phyloP scores from a whole-genome alignment of 2,329 filamentous ascomycete species.

The Alternaria arborescens region DNA sequence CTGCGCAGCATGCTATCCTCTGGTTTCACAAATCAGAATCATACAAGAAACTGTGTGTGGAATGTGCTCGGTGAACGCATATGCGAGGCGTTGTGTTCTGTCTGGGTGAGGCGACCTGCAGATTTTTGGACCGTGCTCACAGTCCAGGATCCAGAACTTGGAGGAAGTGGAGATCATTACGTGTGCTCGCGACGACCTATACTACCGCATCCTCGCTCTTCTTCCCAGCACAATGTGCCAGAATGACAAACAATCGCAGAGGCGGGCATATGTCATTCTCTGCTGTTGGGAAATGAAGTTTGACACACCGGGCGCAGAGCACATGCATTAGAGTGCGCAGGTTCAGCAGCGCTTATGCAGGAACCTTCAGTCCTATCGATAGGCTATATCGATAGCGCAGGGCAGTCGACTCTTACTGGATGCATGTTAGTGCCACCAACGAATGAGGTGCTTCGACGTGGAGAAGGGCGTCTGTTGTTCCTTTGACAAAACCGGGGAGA shows the following conservation, averaged over 20 bases:
- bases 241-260: background rate
- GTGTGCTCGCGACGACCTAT: slow-evolving; percentile 5
- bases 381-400: slow-evolving; percentile 18
- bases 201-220: background rate
- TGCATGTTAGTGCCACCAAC: background rate
- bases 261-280: background rate
- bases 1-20: background rate
- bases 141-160: background rate
- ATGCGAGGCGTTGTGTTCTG: background rate
- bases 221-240: background rate
- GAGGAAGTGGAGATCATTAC: slow-evolving; percentile 13
- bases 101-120: background rate
- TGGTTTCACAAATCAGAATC: background rate
- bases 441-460: background rate
- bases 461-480: background rate
- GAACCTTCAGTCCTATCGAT: slow-evolving; percentile 24
- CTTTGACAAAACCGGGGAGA: slow-evolving; percentile 5
- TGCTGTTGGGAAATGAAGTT: slow-evolving; percentile 7
- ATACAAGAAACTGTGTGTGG: background rate
- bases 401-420: slow-evolving; percentile 3
- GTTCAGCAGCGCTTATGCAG: slow-evolving; percentile 28
- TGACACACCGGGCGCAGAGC: slow-evolving; percentile 1
- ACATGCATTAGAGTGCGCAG: slow-evolving; percentile 7
- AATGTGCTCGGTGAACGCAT: background rate
- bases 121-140: background rate